Conservation (phyloP, 1,284 basidiomycete species). For the Irpex sp. region DNA sequence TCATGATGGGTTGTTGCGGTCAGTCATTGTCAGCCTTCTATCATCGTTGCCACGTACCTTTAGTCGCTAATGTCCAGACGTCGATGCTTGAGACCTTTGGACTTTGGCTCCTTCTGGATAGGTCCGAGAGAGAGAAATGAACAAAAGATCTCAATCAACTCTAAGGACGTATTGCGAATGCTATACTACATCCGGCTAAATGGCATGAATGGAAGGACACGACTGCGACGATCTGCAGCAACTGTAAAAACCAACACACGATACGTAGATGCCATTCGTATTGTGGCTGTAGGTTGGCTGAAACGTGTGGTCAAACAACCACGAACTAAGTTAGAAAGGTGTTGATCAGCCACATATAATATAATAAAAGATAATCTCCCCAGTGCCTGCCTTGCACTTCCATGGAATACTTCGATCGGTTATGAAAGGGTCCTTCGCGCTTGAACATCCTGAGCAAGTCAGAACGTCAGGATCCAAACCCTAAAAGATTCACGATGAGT, state of each 20-base stretch:
- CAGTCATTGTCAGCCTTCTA: not conserved
- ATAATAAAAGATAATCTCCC: not conserved
- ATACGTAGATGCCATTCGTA: too few species aligned
- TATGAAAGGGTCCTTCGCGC: not conserved
- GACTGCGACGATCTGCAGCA: too few species aligned
- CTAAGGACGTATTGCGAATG: too few species aligned
- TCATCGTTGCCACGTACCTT: not conserved
- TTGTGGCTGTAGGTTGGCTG: too few species aligned
- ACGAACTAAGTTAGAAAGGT: too few species aligned
- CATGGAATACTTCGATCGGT: not conserved
- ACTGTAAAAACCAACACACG: too few species aligned
- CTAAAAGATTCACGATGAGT: not conserved
- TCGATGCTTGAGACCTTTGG: not conserved
- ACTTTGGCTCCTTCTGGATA: not conserved
- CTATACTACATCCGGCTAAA: too few species aligned
- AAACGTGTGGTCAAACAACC: too few species aligned
- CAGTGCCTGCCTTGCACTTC: not conserved
- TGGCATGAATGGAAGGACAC: too few species aligned
- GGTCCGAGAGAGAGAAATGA: not conserved
- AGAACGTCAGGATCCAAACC: not conserved
- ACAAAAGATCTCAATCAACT: not conserved
- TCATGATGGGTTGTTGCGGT: not conserved
- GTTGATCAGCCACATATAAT: not conserved
- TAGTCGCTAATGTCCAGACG: not conserved
- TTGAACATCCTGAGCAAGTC: not conserved